These are phyloP conservation scores for Malassezia obtusa DNA, from an alignment of 1,284 basidiomycete species.

Conservation along the genomic window DNA sequence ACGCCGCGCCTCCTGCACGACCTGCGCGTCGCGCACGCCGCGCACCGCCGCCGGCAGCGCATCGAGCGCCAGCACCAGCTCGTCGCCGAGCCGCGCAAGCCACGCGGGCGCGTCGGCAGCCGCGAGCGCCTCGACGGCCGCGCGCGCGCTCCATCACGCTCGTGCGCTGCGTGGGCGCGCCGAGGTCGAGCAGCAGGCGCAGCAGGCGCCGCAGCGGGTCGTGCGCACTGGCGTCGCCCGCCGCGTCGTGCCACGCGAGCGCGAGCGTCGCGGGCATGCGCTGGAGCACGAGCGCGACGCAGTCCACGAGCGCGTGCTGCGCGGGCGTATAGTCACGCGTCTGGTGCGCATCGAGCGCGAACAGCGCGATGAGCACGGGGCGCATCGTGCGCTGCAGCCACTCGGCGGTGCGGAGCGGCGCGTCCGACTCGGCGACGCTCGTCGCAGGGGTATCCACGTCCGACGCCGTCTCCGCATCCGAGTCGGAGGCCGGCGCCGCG, in stretches of 20 bases:
- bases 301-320: conserved; percentile 1
- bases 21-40: background rate
- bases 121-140: background rate
- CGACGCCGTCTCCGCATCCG: background rate
- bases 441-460: background rate
- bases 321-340: background rate
- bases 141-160: background rate
- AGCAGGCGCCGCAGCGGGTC: background rate
- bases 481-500: background rate
- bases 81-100: background rate
- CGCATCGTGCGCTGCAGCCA: conserved; percentile 14
- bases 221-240: background rate
- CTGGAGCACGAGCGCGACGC: background rate
- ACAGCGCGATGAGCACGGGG: conserved; percentile 1
- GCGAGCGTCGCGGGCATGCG: conserved; percentile 1
- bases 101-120: background rate
- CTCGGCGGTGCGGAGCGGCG: background rate
- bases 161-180: background rate
- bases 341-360: background rate
- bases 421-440: background rate
- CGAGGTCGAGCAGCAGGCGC: conserved; percentile 8
- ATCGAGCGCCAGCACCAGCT: background rate
- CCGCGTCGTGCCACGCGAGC: background rate
- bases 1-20: background rate
- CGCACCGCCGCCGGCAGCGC: background rate